Conservation (phyloP, 2,329 filamentous ascomycete species). For the Celoporthe dispersa region DNA sequence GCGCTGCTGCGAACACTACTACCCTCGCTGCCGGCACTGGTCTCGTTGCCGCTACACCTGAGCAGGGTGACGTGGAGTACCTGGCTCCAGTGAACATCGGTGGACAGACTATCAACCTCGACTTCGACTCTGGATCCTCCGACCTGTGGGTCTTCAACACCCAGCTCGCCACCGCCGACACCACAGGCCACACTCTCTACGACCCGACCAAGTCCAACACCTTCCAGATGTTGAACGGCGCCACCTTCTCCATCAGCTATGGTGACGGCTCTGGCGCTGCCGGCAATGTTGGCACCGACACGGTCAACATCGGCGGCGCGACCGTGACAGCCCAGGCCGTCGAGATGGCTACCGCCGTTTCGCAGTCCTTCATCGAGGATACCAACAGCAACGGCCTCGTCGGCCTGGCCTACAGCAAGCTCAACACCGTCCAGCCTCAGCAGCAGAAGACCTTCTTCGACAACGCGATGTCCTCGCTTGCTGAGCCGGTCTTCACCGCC, state of each 20-base stretch:
- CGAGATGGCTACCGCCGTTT: constrained; percentile 66
- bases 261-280: constrained; percentile 67
- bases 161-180: constrained; percentile 50
- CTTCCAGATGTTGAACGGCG: constrained; percentile 44
- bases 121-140: constrained; percentile 78
- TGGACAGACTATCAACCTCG: constrained; percentile 68
- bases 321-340: constrained; percentile 66
- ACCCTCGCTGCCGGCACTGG: constrained; percentile 50
- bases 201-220: constrained; percentile 43
- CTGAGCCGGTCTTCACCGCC: constrained; percentile 72
- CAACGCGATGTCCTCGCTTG: constrained; percentile 64
- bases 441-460: constrained; percentile 76
- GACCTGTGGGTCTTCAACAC: constrained; percentile 78
- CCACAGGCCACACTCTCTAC: constrained; percentile 53
- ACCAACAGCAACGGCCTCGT: constrained; percentile 70
- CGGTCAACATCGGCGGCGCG: constrained; percentile 68
- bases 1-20: constrained; percentile 32
- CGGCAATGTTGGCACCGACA: constrained; percentile 70
- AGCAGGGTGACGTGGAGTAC: constrained; percentile 70
- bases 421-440: constrained; percentile 67
- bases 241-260: constrained; percentile 68
- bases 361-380: constrained; percentile 61
- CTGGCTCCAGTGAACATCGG: constrained; percentile 72
- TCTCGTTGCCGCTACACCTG: constrained; percentile 66
- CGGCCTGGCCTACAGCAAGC: constrained; percentile 66